phyloP scores from a whole-genome alignment of 1,284 basidiomycete species.

The Moesziomyces globuligerus region DNA sequence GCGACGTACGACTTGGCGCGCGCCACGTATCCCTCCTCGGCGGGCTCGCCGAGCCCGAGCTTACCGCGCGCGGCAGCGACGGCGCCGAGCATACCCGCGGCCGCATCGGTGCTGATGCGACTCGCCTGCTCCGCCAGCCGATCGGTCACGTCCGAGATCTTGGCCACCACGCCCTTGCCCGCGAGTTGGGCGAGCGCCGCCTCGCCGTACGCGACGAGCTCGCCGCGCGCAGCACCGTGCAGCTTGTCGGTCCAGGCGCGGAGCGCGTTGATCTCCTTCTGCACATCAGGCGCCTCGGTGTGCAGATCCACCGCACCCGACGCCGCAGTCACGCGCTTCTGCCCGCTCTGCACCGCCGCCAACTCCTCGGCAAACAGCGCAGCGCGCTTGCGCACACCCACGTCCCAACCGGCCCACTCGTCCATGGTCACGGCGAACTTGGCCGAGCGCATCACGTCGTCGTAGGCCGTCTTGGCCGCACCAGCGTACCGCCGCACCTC shows the following conservation, averaged over 20 bases:
- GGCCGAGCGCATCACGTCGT: slow-evolving; percentile 53
- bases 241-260: slow-evolving; percentile 34
- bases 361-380: slow-evolving; percentile 47
- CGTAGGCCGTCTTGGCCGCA: slow-evolving; percentile 49
- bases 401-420: slow-evolving; percentile 62
- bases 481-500: slow-evolving; percentile 52
- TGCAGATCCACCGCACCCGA: slow-evolving; percentile 40
- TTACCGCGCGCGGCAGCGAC: slow-evolving; percentile 39
- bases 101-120: slow-evolving; percentile 45
- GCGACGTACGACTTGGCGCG: slow-evolving; percentile 35
- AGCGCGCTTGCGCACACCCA: slow-evolving; percentile 50
- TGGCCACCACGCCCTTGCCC: slow-evolving; percentile 42
- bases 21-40: slow-evolving; percentile 31
- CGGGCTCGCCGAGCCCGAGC: slow-evolving; percentile 35
- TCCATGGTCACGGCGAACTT: slow-evolving; percentile 60
- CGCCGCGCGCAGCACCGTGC: slow-evolving; percentile 44
- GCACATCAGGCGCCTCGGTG: slow-evolving; percentile 40
- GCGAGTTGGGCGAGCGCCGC: slow-evolving; percentile 39
- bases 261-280: slow-evolving; percentile 39
- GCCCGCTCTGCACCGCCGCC: slow-evolving; percentile 32
- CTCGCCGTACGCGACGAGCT: slow-evolving; percentile 43
- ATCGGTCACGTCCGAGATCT: slow-evolving; percentile 45
- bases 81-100: slow-evolving; percentile 46
- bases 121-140: slow-evolving; percentile 44
- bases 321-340: slow-evolving; percentile 23